phyloP scores from a whole-genome alignment of 768 basidiomycete species.

The Podaxis carcinomalis region DNA sequence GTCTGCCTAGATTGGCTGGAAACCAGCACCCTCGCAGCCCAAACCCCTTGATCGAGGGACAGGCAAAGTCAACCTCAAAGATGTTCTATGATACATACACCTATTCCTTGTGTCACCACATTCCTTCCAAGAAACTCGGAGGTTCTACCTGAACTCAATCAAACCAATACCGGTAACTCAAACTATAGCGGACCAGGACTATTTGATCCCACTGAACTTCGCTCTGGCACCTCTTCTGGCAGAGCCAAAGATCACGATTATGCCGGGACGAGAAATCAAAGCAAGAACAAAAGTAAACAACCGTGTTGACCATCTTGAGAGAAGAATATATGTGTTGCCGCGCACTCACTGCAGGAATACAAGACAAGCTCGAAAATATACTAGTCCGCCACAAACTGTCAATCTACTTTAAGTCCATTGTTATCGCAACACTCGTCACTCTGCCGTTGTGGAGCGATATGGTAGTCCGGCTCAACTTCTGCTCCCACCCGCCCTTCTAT shows the following conservation, averaged over 20 bases:
- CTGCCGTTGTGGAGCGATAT: neutral
- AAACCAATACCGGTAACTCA: neutral
- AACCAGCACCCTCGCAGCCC: slow-evolving; percentile 38
- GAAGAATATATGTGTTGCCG: neutral
- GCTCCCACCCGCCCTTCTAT: neutral
- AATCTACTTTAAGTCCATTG: no score
- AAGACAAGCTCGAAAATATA: neutral
- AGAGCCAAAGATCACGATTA: neutral
- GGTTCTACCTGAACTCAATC: neutral
- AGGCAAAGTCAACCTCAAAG: slow-evolving; percentile 39
- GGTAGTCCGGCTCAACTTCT: neutral
- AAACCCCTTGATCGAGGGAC: slow-evolving; percentile 42
- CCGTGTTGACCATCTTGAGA: neutral
- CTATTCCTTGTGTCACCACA: neutral
- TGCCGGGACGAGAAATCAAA: neutral
- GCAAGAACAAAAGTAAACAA: neutral
- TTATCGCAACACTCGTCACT: neutral
- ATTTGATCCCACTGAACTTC: neutral
- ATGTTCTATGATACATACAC: slow-evolving; percentile 27
- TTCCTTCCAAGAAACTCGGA: neutral
- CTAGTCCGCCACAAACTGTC: no score
- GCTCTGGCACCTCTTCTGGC: neutral
- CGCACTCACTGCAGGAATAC: neutral
- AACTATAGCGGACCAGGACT: neutral
- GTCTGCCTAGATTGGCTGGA: slow-evolving; percentile 39